Base-by-base conservation (phyloP, 75 land plant species). In the Ceratopteris richardii region DNA sequence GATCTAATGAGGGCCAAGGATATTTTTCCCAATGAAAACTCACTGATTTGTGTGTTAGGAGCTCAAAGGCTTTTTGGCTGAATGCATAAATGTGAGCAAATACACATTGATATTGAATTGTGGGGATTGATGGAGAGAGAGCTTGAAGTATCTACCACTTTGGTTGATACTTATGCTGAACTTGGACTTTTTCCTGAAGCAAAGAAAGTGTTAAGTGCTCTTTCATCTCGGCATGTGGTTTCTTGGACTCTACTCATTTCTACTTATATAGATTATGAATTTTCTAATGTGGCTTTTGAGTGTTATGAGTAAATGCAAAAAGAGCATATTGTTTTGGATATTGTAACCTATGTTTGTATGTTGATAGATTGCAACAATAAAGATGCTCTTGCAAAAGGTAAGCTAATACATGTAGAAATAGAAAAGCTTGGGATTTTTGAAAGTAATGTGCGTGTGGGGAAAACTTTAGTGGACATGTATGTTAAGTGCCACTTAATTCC, bases 191-290 rank as follows among this genome's bases (percentile, higher is more conserved):
- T 77, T 29, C 48, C 44, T 33, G 61, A 60, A 43, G 60, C 74
- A 3, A 66, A 20, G 25, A 54, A 29, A 50, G 53, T 74, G 51
- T 81, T 81, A 41, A 43, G 42, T 0, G 52, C 44, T 25, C 66
- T 81, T 73, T 54, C 61, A 13, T 56, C 31, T 24, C 65, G 67
- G 50, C 63, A 81, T 57, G 71, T 73, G 30, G 44, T 81, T 29
- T 63, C 71, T 5, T 81, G 84, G 84, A 74, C 74, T 42, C 61
- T 77, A 0, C 69, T 81, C 77, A 73, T 81, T 51, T 69, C 51
- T 29, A 77, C 77, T 12, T 69, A 68, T 51, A 74, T 77, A 41
- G 66, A 69, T 16, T 68, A 58, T 44, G 77, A 70, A 10, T 30
- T 28, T 29, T 61, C 59, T 1, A 56, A 79, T 28, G 76, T 67